Evolutionary conservation across 2,329 filamentous ascomycete genomes (phyloP).

Genomic region (Colletotrichum lindemuthianum): DNA sequence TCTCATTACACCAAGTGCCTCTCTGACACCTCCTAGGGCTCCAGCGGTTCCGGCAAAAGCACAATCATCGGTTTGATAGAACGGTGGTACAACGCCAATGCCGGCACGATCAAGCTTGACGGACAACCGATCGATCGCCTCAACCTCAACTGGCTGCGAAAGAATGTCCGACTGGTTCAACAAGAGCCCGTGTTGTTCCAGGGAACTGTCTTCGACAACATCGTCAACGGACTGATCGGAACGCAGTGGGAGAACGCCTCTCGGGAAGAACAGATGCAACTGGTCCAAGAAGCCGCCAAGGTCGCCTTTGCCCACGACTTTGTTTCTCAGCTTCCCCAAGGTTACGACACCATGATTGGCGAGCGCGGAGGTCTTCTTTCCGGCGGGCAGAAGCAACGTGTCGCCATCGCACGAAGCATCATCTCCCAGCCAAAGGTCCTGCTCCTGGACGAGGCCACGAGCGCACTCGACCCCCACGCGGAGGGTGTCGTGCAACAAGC

Average conservation of each 20-base stretch:
- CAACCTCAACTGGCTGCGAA: constrained; percentile 52
- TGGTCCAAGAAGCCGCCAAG: constrained; percentile 54
- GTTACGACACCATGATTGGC: constrained; percentile 68
- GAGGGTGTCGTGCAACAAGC: constrained; percentile 63
- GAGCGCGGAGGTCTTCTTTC: constrained; percentile 69
- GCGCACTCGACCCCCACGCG: constrained; percentile 56
- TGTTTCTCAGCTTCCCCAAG: constrained; percentile 55
- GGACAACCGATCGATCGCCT: constrained; percentile 46
- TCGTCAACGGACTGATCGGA: constrained; percentile 57
- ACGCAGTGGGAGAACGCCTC: constrained; percentile 39
- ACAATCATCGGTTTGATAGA: constrained; percentile 52
- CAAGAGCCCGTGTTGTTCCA: constrained; percentile 53
- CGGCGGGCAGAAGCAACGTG: constrained; percentile 73
- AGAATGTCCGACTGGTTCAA: constrained; percentile 50
- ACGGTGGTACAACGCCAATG: constrained; percentile 49
- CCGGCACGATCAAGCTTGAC: constrained; percentile 49
- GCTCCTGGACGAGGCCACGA: constrained; percentile 74
- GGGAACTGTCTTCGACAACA: constrained; percentile 59
- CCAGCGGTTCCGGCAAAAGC: constrained; percentile 51
- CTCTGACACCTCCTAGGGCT: neutral
- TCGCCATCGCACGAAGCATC: constrained; percentile 65
- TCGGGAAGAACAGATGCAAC: constrained; percentile 48
- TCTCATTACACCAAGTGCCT: too few relatives aligned
- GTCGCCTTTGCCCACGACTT: constrained; percentile 59
- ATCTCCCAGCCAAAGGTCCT: constrained; percentile 61